Percentiles rank a stretch among this genome's conserved stretches.
Evolutionary conservation across 139 green algal species (phyloP).

Genomic region (Coelastrella sp.): DNA sequence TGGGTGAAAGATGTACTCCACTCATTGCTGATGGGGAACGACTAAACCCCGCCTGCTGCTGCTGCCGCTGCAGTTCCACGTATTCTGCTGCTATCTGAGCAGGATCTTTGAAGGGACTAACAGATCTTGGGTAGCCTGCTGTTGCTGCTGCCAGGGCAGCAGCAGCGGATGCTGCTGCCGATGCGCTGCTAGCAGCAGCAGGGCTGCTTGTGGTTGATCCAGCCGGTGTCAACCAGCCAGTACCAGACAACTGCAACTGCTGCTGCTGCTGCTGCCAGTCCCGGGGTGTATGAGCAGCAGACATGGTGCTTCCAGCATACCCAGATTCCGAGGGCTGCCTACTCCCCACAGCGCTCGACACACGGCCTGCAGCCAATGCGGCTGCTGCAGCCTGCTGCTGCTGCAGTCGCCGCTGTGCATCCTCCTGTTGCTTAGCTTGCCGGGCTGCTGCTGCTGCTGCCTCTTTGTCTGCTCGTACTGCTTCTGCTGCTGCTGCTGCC

Average conservation of each 20-base stretch:
- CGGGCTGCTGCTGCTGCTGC: conserved; percentile 20
- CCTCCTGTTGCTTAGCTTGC: not conserved
- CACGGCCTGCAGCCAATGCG: conserved; percentile 4
- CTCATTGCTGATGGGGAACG: not conserved
- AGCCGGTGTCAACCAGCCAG: not conserved
- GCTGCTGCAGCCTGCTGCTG: not conserved
- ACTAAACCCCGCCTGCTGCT: not conserved
- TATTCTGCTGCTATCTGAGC: conserved; percentile 28
- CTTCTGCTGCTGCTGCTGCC: conserved; percentile 35
- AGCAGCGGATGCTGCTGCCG: not conserved
- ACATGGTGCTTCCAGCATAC: not conserved
- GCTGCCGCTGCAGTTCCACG: not conserved
- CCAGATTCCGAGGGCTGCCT: not conserved
- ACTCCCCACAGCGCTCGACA: not conserved
- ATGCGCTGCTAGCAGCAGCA: not conserved
- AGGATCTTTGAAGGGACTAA: not conserved
- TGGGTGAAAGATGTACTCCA: not conserved
- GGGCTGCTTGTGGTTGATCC: not conserved
- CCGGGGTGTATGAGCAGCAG: not conserved
- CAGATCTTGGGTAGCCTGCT: not conserved
- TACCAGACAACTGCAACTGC: not conserved
- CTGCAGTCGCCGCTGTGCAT: not conserved
- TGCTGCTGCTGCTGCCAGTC: not conserved
- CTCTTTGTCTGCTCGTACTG: not conserved
- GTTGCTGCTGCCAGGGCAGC: conserved; percentile 3